These are phyloP conservation scores for Mycosphaerella sp. DNA, from an alignment of 2,329 filamentous ascomycete species.

Conservation along the genomic window DNA sequence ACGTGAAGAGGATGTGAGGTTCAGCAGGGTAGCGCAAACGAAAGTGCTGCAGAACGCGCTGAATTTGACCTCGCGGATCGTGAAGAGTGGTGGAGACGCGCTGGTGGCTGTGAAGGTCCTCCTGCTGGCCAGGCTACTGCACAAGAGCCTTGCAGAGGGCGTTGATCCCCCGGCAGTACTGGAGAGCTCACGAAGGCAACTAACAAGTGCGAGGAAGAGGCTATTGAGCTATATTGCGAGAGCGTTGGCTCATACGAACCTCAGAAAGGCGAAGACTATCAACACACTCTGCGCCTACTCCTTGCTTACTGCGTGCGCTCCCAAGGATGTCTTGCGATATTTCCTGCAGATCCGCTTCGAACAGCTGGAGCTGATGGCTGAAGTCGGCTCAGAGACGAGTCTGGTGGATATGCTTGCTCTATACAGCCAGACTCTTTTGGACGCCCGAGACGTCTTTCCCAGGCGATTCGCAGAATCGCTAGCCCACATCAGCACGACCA, in stretches of 20 bases:
- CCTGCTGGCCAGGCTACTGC: constrained; percentile 67
- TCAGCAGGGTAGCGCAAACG: constrained; percentile 20
- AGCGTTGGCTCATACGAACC: constrained; percentile 36
- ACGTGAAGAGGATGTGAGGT: constrained; percentile 10
- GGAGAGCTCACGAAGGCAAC: constrained; percentile 57
- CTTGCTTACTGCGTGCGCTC: constrained; percentile 70
- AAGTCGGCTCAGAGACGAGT: constrained; percentile 43
- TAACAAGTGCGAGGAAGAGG: constrained; percentile 57
- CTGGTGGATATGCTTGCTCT: constrained; percentile 63
- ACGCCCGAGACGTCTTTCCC: constrained; percentile 71
- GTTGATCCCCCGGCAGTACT: constrained; percentile 47
- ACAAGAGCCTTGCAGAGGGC: constrained; percentile 62
- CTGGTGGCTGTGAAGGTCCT: constrained; percentile 58
- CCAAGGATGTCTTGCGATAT: constrained; percentile 69
- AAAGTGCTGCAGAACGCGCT: constrained; percentile 52
- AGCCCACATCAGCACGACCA: constrained; percentile 59
- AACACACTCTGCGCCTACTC: constrained; percentile 77
- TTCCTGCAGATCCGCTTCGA: constrained; percentile 69
- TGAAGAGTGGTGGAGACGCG: constrained; percentile 48
- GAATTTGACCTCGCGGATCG: constrained; percentile 46
- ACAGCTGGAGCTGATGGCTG: constrained; percentile 59
- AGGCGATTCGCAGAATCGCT: constrained; percentile 65
- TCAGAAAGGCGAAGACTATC: constrained; percentile 49
- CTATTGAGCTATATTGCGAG: constrained; percentile 60
- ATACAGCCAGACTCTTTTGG: constrained; percentile 69